Evolutionary conservation across 2,329 filamentous ascomycete species (phyloP).

Genomic region (Curvularia verruculosa): DNA sequence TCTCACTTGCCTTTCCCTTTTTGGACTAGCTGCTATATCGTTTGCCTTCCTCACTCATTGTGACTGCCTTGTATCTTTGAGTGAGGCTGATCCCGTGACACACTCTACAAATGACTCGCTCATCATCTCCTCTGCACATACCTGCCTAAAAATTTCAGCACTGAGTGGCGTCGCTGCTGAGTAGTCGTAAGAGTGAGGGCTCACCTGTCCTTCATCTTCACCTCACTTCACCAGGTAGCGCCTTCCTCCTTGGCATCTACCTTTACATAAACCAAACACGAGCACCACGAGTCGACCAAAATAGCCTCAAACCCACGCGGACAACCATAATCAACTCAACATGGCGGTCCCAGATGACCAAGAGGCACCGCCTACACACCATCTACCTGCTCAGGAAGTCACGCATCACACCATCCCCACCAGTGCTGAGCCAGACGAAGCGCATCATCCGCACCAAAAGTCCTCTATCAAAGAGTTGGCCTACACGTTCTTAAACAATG

Average conservation of each 20-base stretch:
- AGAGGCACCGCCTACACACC: neutral
- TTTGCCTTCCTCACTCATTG: neutral
- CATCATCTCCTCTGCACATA: neutral
- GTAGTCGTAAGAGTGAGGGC: constrained; percentile 2
- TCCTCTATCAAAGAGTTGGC: constrained; percentile 15
- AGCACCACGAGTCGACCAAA: neutral
- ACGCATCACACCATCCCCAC: neutral
- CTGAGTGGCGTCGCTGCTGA: neutral
- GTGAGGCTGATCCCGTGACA: constrained; percentile 9
- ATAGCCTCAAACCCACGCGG: neutral
- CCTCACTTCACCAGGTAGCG: constrained; percentile 11
- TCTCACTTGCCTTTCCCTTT: neutral
- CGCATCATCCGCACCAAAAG: neutral
- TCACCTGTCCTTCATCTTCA: constrained; percentile 18
- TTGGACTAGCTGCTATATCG: neutral
- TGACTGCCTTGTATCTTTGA: constrained; percentile 8
- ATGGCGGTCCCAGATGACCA: neutral
- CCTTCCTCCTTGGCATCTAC: constrained; percentile 6
- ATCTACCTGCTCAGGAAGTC: neutral
- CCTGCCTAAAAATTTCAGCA: constrained; percentile 1
- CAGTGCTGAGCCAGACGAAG: neutral
- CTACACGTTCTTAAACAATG: constrained; percentile 25
- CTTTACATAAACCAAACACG: constrained; percentile 5
- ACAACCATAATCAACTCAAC: neutral
- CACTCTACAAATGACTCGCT: constrained; percentile 5